Conservation (phyloP, 2,329 filamentous ascomycete species). For the Dactylellina drechsleri region DNA sequence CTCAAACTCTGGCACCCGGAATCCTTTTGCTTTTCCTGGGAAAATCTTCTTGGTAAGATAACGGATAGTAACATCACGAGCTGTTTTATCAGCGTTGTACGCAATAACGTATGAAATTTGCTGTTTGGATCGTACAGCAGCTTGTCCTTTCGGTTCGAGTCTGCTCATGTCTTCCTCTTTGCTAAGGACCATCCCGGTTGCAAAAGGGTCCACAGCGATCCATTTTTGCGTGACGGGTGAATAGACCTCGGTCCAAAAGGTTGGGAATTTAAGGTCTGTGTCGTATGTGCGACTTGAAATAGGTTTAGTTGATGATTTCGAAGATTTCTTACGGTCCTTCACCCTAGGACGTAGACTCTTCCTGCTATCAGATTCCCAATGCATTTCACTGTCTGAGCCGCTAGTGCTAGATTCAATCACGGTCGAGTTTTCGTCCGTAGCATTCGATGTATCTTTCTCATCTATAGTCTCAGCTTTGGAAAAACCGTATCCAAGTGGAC, state of each 20-base stretch:
- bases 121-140: slow-evolving; percentile 86
- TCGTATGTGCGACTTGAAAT: slow-evolving; percentile 60
- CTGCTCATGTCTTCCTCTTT: slow-evolving; percentile 72
- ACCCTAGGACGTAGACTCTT: not conserved
- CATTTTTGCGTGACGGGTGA: slow-evolving; percentile 89
- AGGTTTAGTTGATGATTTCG: slow-evolving; percentile 13
- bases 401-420: slow-evolving; percentile 28
- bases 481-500: slow-evolving; percentile 70
- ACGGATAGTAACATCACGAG: slow-evolving; percentile 92
- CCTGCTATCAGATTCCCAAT: slow-evolving; percentile 4
- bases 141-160: slow-evolving; percentile 83
- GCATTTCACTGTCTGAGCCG: slow-evolving; percentile 9
- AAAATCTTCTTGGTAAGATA: slow-evolving; percentile 84
- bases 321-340: not conserved
- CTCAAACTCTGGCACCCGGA: slow-evolving; percentile 80
- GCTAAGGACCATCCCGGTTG: slow-evolving; percentile 61
- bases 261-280: slow-evolving; percentile 49
- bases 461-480: slow-evolving; percentile 74
- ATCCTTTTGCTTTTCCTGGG: slow-evolving; percentile 89
- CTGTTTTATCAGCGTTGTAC: slow-evolving; percentile 82
- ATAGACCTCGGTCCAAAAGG: slow-evolving; percentile 84
- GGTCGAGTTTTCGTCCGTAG: slow-evolving; percentile 64
- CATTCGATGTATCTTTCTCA: slow-evolving; percentile 71
- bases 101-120: slow-evolving; percentile 89
- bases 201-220: slow-evolving; percentile 85